These are phyloP conservation scores for Acrocalymma vagum DNA, from an alignment of 2,329 filamentous ascomycete species.

Conservation along the genomic window DNA sequence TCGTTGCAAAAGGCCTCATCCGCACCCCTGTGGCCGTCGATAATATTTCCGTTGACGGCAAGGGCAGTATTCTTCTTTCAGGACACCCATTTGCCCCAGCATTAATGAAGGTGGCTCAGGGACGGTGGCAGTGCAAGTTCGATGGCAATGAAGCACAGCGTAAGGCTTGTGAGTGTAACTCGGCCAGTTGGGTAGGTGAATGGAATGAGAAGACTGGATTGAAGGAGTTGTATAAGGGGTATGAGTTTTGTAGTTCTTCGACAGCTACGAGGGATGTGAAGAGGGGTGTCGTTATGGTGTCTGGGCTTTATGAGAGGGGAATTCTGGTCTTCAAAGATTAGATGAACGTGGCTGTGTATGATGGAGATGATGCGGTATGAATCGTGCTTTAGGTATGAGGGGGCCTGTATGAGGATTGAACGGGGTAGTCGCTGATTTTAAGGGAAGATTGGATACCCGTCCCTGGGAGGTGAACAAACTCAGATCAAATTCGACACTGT, in stretches of 20 bases:
- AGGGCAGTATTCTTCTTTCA: slow-evolving; percentile 50
- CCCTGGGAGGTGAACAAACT: too few species aligned
- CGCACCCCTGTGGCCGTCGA: slow-evolving; percentile 47
- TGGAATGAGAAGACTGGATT: slow-evolving; percentile 48
- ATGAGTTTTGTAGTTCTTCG: slow-evolving; percentile 46
- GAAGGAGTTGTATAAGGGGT: slow-evolving; percentile 46
- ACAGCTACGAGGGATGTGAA: slow-evolving; percentile 49
- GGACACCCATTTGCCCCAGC: slow-evolving; percentile 50
- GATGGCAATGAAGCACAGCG: slow-evolving; percentile 23
- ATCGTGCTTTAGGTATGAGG: too few species aligned
- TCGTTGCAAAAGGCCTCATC: slow-evolving; percentile 20
- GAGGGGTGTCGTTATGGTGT: slow-evolving; percentile 45
- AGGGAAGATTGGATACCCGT: too few species aligned
- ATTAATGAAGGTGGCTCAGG: slow-evolving; percentile 31
- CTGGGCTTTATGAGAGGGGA: slow-evolving; percentile 52
- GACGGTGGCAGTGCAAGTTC: slow-evolving; percentile 25
- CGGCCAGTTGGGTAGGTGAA: slow-evolving; percentile 49
- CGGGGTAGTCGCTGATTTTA: too few species aligned
- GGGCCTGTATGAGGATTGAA: too few species aligned
- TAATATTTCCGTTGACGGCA: slow-evolving; percentile 49
- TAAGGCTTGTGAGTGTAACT: slow-evolving; percentile 32
- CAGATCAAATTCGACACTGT: too few species aligned
- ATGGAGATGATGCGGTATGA: too few species aligned
- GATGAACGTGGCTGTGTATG: too few species aligned
- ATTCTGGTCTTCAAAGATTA: slow-evolving; percentile 46